Evolutionary conservation across 345 rosid genomes (phyloP), one percentile per base, ranked within the genome.

Genomic region (Noccaea bulbosa): DNA sequence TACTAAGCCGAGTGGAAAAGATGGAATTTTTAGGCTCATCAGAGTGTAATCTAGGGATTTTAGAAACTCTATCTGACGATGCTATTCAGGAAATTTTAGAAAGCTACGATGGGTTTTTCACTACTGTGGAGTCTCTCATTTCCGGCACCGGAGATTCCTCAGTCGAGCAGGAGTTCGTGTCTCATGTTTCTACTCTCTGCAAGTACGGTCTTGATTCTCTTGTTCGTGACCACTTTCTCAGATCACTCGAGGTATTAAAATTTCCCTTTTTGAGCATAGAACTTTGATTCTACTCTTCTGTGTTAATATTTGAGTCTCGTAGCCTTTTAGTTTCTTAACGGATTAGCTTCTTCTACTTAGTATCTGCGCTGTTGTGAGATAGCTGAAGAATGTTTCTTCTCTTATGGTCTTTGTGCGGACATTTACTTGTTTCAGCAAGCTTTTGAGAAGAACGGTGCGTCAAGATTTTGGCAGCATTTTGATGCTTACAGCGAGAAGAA

Each of bases 381-480:
- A 33, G 16, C 32, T 48, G 40, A 49, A 41, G 55, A 2, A 45
- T 46, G 71, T 30, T 60, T 56, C 0, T 62, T 65, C 30, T 41
- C 43, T 56, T 39, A 14, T 62, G 17, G 39, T 17, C 4, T 53
- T 8, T 39, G 15, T 11, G 58, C 30, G 12, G 0, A 35, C 34
- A 48, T 41, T 57, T 50, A 10, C 50, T 67, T 49, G 20, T 78
- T 51, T 52, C 88, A 94, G 98, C 85, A 79, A 79, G 63, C 77
- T 34, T 91, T 91, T 59, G 88, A 91, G 81, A 83, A 55, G 76
- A 78, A 69, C 6, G 77, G 87, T 2, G 84, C 80, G 1, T 76
- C 76, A 6, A 87, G 79, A 70, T 89, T 94, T 86, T 91, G 92
- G 97, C 79, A 40, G 67, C 83, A 83, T 77, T 89, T 91, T 75